These are phyloP conservation scores for Populus nigra DNA, from an alignment of 345 rosid species.

Conservation along the genomic window DNA sequence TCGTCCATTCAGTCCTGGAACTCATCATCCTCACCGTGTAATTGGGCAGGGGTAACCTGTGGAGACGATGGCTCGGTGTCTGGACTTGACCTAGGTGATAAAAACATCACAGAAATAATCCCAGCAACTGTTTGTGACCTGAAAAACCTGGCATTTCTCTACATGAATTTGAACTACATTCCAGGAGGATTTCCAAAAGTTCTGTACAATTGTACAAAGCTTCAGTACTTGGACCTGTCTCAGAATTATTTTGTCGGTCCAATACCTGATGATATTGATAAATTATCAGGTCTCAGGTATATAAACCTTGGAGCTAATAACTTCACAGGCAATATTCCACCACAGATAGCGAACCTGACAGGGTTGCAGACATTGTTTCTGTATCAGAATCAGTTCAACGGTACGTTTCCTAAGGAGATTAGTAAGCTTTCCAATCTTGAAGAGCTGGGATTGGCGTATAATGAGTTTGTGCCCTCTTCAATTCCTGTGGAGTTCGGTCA, in stretches of 20 bases:
- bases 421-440: slow-evolving; percentile 62
- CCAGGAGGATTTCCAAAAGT: slow-evolving; percentile 58
- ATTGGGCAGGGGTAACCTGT: slow-evolving; percentile 60
- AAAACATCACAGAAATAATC: slow-evolving; percentile 42
- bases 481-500: slow-evolving; percentile 66
- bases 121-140: slow-evolving; percentile 67
- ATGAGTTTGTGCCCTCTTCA: slow-evolving; percentile 45
- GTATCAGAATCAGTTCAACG: slow-evolving; percentile 48
- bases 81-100: slow-evolving; percentile 25
- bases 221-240: slow-evolving; percentile 55
- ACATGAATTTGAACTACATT: slow-evolving; percentile 47
- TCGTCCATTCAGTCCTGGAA: slow-evolving; percentile 56
- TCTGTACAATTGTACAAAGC: slow-evolving; percentile 62
- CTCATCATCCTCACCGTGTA: slow-evolving; percentile 55
- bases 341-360: slow-evolving; percentile 41
- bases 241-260: slow-evolving; percentile 62
- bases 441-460: slow-evolving; percentile 40
- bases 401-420: slow-evolving; percentile 78
- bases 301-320: slow-evolving; percentile 53
- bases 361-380: slow-evolving; percentile 41
- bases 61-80: slow-evolving; percentile 38
- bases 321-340: slow-evolving; percentile 74
- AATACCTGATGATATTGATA: slow-evolving; percentile 60
- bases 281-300: slow-evolving; percentile 42
- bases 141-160: slow-evolving; percentile 42